Base-by-base conservation (phyloP, 148 eudicot species). In the Diospyros lotus region DNA sequence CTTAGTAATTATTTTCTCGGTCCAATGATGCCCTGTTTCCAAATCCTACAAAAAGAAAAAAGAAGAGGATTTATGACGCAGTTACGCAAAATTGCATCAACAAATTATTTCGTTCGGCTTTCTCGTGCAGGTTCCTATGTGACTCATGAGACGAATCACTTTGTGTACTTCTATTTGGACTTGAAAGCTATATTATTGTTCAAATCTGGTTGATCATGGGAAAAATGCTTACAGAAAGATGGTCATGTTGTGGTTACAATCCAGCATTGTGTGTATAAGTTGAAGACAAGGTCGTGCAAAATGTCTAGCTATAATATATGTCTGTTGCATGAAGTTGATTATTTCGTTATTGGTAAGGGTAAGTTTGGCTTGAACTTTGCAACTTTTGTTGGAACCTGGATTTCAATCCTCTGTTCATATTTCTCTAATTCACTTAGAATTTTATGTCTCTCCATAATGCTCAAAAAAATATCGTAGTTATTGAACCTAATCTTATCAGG, bases 81-180 rank as follows among this genome's bases (percentile, higher is more conserved):
- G 15, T 39, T 18, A 12, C 4, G 2, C 45, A 39, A 41, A 63
- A 10, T 9, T 63, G 2, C 10, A 9, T 55, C 11, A 55, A 10
- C 9, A 55, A 13, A 9, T 55, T 10, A 5, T 2, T 5, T 55
- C 2, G 12, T 14, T 13, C 12, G 8, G 38, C 43, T 59, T 71
- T 50, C 28, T 68, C 50, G 43, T 77, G 62, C 80, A 89, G 97
- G 97, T 81, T 91, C 97, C 44, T 89, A 89, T 59, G 97, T 91
- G 74, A 91, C 93, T 80, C 97, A 91, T 67, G 97, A 91, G 86
- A 91, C 97, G 15, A 89, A 87, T 82, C 97, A 91, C 84, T 91
- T 89, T 73, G 83, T 89, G 64, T 91, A 91, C 83, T 91, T 91
- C 87, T 91, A 91, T 85, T 75, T 91, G 84, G 93, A 91, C 72